Evolutionary conservation across 306 rosid species (phyloP), one percentile per base, ranked within the genome.

Genomic region (Trichosanthes truncata): DNA sequence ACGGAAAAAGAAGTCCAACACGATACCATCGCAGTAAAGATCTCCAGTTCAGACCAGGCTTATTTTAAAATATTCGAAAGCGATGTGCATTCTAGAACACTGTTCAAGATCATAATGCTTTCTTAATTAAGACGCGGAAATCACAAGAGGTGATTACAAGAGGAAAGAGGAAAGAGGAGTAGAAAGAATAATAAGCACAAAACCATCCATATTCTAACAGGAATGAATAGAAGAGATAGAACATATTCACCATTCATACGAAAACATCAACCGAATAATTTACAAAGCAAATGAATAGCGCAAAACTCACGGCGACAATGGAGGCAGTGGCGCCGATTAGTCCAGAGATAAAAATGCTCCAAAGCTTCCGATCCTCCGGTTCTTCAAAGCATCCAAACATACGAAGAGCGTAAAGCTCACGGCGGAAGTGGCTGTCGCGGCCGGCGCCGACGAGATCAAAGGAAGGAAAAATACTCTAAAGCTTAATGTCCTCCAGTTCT

Each of bases 391-490:
- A 33, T 18, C 31, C 52, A 55, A 38, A 18, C 55, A 21, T 25
- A 57, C 1, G 38, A 49, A 73, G 55, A 40, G 38, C 38, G 63
- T 10, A 84, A 26, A 67, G 11, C 83, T 84, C 83, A 88, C 91
- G 13, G 90, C 89, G 9, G 80, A 81, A 48, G 92, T 87, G 11
- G 89, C 78, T 81, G 80, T 83, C 40, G 89, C 84, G 85, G 91
- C 92, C 84, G 85, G 91, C 92, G 62, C 92, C 90, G 57, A 88
- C 84, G 21, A 90, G 40, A 4, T 89, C 88, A 80, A 87, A 90
- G 78, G 88, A 82, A 8, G 87, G 52, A 80, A 81, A 81, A 29
- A 29, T 29, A 46, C 89, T 90, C 89, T 86, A 84, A 43, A 90
- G 67, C 84, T 76, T 88, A 15, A 43, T 15, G 73, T 82, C 87